A percentile compares a stretch with the other conserved stretches of the same genome.
Conservation (phyloP, 768 basidiomycete species). For the Russula lepida region DNA sequence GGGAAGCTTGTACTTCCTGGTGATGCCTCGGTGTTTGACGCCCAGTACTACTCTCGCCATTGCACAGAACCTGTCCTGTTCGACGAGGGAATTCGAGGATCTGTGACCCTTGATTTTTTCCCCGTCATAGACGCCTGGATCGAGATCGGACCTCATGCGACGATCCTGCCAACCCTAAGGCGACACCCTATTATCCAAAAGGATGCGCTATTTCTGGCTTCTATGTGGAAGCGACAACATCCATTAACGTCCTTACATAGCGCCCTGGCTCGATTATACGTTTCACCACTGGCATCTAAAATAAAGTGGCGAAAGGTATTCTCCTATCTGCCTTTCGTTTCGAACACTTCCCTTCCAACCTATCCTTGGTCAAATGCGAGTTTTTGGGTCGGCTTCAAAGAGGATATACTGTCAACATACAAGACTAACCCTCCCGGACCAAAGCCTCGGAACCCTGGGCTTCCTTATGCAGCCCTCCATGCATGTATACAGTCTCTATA, state of each 20-base stretch:
- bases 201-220: slow-evolving; percentile 36
- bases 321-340: slow-evolving; percentile 32
- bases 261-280: slow-evolving; percentile 44
- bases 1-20: slow-evolving; percentile 48
- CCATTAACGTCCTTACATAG: slow-evolving; percentile 39
- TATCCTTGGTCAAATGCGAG: slow-evolving; percentile 52
- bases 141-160: slow-evolving; percentile 59
- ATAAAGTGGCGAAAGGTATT: slow-evolving; percentile 54
- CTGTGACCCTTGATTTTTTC: slow-evolving; percentile 27
- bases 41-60: slow-evolving; percentile 50
- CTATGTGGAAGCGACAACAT: slow-evolving; percentile 39
- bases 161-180: slow-evolving; percentile 49
- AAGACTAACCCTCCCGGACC: neutral
- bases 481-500: slow-evolving; percentile 28
- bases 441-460: slow-evolving; percentile 10
- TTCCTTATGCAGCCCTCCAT: slow-evolving; percentile 31
- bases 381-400: slow-evolving; percentile 49
- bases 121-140: slow-evolving; percentile 42
- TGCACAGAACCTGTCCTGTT: slow-evolving; percentile 53
- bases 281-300: slow-evolving; percentile 25
- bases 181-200: slow-evolving; percentile 30
- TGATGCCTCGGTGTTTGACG: slow-evolving; percentile 38
- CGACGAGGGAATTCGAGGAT: slow-evolving; percentile 39
- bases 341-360: slow-evolving; percentile 46
- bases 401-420: slow-evolving; percentile 17